Evolutionary conservation across 2,329 filamentous ascomycete species (phyloP).

Genomic region (Emmonsia crescens): DNA sequence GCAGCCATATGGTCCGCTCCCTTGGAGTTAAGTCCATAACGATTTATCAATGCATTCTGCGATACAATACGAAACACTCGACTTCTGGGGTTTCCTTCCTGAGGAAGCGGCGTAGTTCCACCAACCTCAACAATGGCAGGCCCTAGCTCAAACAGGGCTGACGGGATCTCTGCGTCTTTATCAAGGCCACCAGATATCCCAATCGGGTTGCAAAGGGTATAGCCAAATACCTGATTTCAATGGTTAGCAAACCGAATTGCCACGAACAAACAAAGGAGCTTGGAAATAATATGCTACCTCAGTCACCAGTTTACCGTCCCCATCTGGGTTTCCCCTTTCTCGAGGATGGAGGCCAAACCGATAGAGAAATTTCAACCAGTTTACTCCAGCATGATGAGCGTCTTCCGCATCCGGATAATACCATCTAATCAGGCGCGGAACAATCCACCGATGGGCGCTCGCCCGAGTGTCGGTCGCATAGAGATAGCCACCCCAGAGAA

Average conservation of each 20-base stretch:
- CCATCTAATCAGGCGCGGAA: conserved; percentile 38
- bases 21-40: conserved; percentile 87
- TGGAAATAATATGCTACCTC: conserved; percentile 26
- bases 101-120: conserved; percentile 76
- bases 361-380: conserved; percentile 61
- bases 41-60: conserved; percentile 82
- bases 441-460: conserved; percentile 55
- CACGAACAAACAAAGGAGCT: not conserved
- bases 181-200: conserved; percentile 93
- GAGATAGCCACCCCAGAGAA: conserved; percentile 44
- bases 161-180: conserved; percentile 83
- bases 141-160: conserved; percentile 72
- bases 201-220: conserved; percentile 70
- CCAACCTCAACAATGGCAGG: conserved; percentile 85
- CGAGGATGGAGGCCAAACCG: conserved; percentile 66
- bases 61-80: conserved; percentile 78
- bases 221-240: conserved; percentile 55
- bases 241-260: not conserved
- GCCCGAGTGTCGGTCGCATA: conserved; percentile 67
- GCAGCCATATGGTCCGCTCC: conserved; percentile 81
- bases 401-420: conserved; percentile 54
- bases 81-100: conserved; percentile 76
- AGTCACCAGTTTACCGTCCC: conserved; percentile 43
- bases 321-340: conserved; percentile 57
- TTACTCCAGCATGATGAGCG: conserved; percentile 73